Evolutionary conservation across 192 early-diverging fungal genomes (phyloP).

Genomic region (Mycoemilia scoparia): DNA sequence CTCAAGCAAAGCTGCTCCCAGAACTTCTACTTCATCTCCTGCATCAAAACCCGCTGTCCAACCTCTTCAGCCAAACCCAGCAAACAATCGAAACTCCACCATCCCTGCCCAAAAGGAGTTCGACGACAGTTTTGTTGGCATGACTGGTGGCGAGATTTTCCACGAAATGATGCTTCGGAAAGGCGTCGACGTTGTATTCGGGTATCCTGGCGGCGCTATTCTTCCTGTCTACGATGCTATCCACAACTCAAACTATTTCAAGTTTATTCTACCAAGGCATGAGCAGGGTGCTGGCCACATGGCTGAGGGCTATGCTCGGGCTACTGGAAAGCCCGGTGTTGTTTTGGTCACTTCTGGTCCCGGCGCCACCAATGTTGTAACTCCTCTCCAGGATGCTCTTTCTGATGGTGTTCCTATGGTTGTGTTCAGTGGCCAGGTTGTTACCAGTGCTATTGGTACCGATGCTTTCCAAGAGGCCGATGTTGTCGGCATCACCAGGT

Average conservation of each 20-base stretch:
- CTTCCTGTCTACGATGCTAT: constrained; percentile 98
- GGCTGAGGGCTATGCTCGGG: constrained; percentile 93
- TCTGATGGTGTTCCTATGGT: constrained; percentile 90
- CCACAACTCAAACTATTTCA: constrained; percentile 84
- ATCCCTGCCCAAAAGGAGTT: constrained; percentile 21
- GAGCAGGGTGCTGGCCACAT: constrained; percentile 98
- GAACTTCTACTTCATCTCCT: not conserved
- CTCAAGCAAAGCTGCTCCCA: not conserved
- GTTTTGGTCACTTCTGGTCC: constrained; percentile 83
- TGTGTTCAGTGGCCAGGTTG: constrained; percentile 90
- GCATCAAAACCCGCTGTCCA: no score
- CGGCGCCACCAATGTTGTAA: constrained; percentile 94
- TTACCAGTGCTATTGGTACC: constrained; percentile 72
- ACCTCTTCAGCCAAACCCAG: not conserved
- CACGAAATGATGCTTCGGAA: constrained; percentile 98
- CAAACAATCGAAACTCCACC: not conserved
- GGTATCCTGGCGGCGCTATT: constrained; percentile 97
- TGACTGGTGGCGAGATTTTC: constrained; percentile 95
- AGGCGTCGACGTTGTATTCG: constrained; percentile 85
- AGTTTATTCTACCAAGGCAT: constrained; percentile 91
- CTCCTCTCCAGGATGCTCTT: constrained; percentile 92
- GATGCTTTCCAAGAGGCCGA: constrained; percentile 99
- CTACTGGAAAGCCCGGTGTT: constrained; percentile 43
- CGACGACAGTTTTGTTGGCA: constrained; percentile 79
- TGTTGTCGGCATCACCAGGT: constrained; percentile 82